Evolutionary conservation across 2,329 filamentous ascomycete genomes (phyloP).

Genomic region (Zarea fungicola): DNA sequence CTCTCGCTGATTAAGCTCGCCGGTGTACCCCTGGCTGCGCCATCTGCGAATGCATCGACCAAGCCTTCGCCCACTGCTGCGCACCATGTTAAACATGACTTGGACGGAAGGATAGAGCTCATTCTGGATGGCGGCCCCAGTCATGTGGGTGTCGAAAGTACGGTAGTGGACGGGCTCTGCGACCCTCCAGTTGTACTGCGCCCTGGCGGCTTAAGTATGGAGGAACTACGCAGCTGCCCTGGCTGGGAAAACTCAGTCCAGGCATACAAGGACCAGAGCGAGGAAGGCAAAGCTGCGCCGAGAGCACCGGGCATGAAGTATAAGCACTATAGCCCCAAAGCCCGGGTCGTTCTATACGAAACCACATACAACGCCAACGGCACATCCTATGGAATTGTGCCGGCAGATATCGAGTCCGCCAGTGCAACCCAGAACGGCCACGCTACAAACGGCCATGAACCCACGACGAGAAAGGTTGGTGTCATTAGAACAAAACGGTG

Average conservation of each 20-base stretch:
- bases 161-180: slow-evolving; percentile 86
- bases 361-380: slow-evolving; percentile 30
- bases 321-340: slow-evolving; percentile 91
- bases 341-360: slow-evolving; percentile 79
- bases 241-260: slow-evolving; percentile 78
- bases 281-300: slow-evolving; percentile 60
- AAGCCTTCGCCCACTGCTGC: slow-evolving; percentile 89
- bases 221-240: slow-evolving; percentile 64
- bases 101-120: slow-evolving; percentile 73
- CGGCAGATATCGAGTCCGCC: slow-evolving; percentile 28
- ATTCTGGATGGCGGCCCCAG: slow-evolving; percentile 88
- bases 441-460: slow-evolving; percentile 8
- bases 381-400: slow-evolving; percentile 31
- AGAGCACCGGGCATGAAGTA: slow-evolving; percentile 98
- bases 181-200: slow-evolving; percentile 75
- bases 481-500: slow-evolving; percentile 53
- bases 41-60: slow-evolving; percentile 91
- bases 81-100: slow-evolving; percentile 80
- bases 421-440: slow-evolving; percentile 20
- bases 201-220: slow-evolving; percentile 81
- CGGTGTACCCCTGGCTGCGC: slow-evolving; percentile 76
- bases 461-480: slow-evolving; percentile 35
- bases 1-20: slow-evolving; percentile 78
- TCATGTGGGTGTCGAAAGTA: slow-evolving; percentile 89
- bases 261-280: slow-evolving; percentile 72